Base-by-base conservation (phyloP, 2,329 filamentous ascomycete genomes). In the Aspergillus aculeatinus region DNA sequence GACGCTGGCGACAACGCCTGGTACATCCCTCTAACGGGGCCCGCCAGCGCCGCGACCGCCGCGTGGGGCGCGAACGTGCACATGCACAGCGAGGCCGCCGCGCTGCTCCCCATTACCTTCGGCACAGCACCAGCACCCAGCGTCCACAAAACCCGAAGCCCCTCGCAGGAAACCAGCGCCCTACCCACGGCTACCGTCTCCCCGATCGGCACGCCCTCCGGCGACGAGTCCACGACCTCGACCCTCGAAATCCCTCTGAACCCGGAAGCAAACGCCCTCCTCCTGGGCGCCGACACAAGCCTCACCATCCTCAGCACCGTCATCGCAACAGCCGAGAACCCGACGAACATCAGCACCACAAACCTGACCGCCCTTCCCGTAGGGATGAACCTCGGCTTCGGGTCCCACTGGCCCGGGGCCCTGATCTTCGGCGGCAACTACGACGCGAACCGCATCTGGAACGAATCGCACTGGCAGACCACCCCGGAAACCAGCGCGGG, bases 391-490 rank as follows among this genome's bases (percentile, higher is more conserved):
- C 50, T 59, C 11, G 57, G 57, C 31, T 25, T 54, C 19, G 23
- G 7, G 35, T 14, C 21, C 31, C 23, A 55, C 19, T 59, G 57
- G 57, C 39, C 53, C n/a, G 57, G 57, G 16, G 53, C 57, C 12
- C 21, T 59, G 11, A 31, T 53, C 4, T 12, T 59, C 4, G 57
- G 57, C 12, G 57, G 57, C 4, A 23, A 54, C 42, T 59, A 59
- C 51, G 57, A 59, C 57, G 29, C 57, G 19, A 59, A 55, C 27
- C 51, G 57, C 14, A 52, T 59, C 51, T 49, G 31, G 44, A 44
- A 59, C 44, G 57, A 59, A 49, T 21, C 57, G 5, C 51, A 52
- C 29, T 59, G 57, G 57, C 51, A 54, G 42, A 54, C 57, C 11
- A 42, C 48, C 21, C n/a, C 57, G 11, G 57, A 54, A n/a, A 59